Base-by-base conservation (phyloP, 768 basidiomycete species). In the Panaeolus cyanescens region DNA sequence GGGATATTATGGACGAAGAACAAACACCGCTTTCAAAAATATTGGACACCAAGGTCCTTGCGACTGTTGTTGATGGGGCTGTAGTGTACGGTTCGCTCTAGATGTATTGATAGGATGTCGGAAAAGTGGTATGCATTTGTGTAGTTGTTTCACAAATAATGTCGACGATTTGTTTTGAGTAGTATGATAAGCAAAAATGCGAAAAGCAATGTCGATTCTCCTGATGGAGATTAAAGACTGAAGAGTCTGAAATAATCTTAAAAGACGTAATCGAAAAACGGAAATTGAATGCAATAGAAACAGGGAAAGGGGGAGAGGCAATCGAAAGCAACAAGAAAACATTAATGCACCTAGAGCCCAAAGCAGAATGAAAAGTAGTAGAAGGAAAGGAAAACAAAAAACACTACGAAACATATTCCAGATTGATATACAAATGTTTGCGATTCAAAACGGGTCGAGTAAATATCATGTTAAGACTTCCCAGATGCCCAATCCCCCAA, bases 11-110 rank as follows among this genome's bases (percentile, higher is more conserved):
- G 88, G 45, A 50, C 12, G 45, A 50, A 50, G 45, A 28, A 4
- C 80, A 72, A 2, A 77, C 90, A 0, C 82, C 85, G 0, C 67
- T 75, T 6, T 70, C 74, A 3, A 88, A 93, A 55, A 88, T 96
- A 56, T 70, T 93, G 64, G 69, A 74, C 28, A 81, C 91, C 0
- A 86, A 80, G 61, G 93, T 93, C 5, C 71, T 75, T 36, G 86
- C 89, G 13, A 95, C 94, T 0, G 82, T 92, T 1, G 79, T 95
- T 1, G 93, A 92, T 64, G 94, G 94, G 2, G 74, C 78, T 62
- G 75, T 89, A 19, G 83, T 80, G 9, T 92, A 84, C 69, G 93
- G 93, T 4, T 54, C 32, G 0, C 50, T 78, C 28, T 71, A 55
- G 59, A 28, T 22, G 2, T 7, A 37, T 20, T 37, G 36, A 37